Percentiles rank a stretch among this genome's conserved stretches.
Conservation (phyloP, 2,329 filamentous ascomycete genomes). For the Thyridium curvatum region DNA sequence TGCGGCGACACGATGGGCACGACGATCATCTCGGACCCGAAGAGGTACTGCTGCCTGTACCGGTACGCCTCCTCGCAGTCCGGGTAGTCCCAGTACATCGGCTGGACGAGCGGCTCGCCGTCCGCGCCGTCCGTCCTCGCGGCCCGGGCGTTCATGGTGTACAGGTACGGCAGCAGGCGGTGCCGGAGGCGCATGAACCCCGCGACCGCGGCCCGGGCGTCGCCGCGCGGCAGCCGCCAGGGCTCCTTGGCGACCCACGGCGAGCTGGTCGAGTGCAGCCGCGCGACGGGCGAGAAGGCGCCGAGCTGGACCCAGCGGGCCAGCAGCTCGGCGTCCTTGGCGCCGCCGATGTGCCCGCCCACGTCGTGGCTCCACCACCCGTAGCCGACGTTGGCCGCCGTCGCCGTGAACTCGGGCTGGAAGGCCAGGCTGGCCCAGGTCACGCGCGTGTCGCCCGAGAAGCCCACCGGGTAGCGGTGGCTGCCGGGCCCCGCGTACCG, state of each 20-base stretch:
- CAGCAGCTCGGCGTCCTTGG: conserved; percentile 50
- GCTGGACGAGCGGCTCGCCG: conserved; percentile 50
- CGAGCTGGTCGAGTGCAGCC: conserved; percentile 53
- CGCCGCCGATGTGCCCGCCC: conserved; percentile 54
- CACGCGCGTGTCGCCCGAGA: conserved; percentile 55
- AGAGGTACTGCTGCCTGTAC: conserved; percentile 52
- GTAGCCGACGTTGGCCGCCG: conserved; percentile 60
- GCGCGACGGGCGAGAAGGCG: conserved; percentile 53
- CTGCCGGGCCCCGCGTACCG: conserved; percentile 57
- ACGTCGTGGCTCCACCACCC: conserved; percentile 67
- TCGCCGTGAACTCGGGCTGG: conserved; percentile 62
- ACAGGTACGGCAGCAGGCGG: conserved; percentile 52
- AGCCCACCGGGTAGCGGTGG: conserved; percentile 59
- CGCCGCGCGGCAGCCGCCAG: conserved; percentile 43
- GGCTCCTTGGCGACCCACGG: conserved; percentile 56
- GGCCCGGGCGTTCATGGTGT: conserved; percentile 47
- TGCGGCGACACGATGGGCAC: conserved; percentile 48
- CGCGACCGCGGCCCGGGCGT: conserved; percentile 38
- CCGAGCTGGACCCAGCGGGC: conserved; percentile 58
- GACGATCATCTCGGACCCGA: conserved; percentile 50
- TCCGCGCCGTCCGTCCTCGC: too few species aligned
- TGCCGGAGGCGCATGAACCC: conserved; percentile 48
- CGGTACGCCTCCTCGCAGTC: conserved; percentile 45
- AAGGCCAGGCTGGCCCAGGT: conserved; percentile 56
- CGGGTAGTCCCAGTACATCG: conserved; percentile 57